These are phyloP conservation scores for Pleurotus citrinopileatus DNA, from an alignment of 768 basidiomycete species.

Conservation along the genomic window DNA sequence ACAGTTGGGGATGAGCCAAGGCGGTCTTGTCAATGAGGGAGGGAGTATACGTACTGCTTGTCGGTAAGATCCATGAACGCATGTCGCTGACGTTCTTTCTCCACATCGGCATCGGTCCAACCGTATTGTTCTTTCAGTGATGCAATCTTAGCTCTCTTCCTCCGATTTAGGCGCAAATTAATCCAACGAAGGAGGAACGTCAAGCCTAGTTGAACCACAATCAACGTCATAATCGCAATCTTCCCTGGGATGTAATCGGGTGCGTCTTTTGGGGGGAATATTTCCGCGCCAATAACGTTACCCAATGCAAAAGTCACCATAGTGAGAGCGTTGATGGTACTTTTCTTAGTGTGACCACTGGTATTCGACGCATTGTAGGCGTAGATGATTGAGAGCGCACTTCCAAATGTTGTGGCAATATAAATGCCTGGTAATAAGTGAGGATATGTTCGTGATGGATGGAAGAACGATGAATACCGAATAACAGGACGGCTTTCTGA, in stretches of 20 bases:
- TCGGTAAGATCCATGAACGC: constrained; percentile 66
- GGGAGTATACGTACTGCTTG: constrained; percentile 43
- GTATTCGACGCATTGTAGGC: constrained; percentile 67
- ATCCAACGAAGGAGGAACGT: constrained; percentile 50
- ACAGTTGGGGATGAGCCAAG: constrained; percentile 5
- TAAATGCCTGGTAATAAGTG: constrained; percentile 36
- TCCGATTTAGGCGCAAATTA: constrained; percentile 50
- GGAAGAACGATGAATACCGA: constrained; percentile 34
- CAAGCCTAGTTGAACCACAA: constrained; percentile 48
- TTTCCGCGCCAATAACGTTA: constrained; percentile 62
- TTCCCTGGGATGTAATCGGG: constrained; percentile 67
- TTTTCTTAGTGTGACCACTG: constrained; percentile 66
- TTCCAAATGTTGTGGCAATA: constrained; percentile 54
- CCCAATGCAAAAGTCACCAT: constrained; percentile 52
- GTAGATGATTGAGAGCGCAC: constrained; percentile 56
- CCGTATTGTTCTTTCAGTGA: constrained; percentile 43
- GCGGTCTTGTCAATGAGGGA: background rate
- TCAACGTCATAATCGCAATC: constrained; percentile 58
- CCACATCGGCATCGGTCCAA: constrained; percentile 58
- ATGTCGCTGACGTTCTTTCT: constrained; percentile 54
- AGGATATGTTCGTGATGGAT: background rate
- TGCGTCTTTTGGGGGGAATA: constrained; percentile 60
- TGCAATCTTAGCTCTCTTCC: constrained; percentile 39
- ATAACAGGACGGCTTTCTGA: constrained; percentile 51
- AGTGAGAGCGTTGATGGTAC: constrained; percentile 62